Base-by-base conservation (phyloP, 164 flowering plant species). In the Berberis thunbergii region DNA sequence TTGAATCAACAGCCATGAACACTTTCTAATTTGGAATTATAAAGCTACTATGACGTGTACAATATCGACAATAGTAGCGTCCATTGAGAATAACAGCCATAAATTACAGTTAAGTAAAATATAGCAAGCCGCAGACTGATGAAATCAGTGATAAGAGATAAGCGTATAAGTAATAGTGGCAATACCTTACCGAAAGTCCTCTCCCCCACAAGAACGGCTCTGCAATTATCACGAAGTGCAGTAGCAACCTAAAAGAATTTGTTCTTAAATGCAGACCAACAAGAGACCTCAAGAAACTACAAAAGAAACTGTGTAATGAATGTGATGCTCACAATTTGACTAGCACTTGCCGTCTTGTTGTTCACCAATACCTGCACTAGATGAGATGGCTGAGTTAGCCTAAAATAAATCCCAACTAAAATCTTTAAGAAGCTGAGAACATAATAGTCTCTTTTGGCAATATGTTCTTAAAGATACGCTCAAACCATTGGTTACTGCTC, bases 211-310 rank as follows among this genome's bases (percentile, higher is more conserved):
- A 93, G 97, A 73, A 90, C 91, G 66, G 97, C 98, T 80, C 79
- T 93, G 74, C 98, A 93, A 69, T 93, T 93, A 75, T 93, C 98
- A 77, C 86, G 98, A 71, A 93, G 92, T 7, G 98, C 94, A 67
- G 89, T 78, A 38, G 97, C 96, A 26, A 93, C 98, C 98, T 93
- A 84, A 61, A 78, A 26, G 56, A 26, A 26, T 53, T 64, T 49
- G 1, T 7, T 26, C 45, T 2, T 7, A 39, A 12, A 70, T 41
- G 59, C 7, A 59, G 59, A n/a, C 49, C 3, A 43, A 67, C 58
- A 42, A 44, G 7, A 63, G 50, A 44, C 11, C 10, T 41, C 53
- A 58, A 45, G 43, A 11, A 64, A 52, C 40, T 53, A 26, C 52
- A 63, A 5, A 9, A 12, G 43, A 67, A 45, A 48, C 26, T 39